Conservation (phyloP, 192 early-diverging fungal genomes). For the Oehlia diaphana region DNA sequence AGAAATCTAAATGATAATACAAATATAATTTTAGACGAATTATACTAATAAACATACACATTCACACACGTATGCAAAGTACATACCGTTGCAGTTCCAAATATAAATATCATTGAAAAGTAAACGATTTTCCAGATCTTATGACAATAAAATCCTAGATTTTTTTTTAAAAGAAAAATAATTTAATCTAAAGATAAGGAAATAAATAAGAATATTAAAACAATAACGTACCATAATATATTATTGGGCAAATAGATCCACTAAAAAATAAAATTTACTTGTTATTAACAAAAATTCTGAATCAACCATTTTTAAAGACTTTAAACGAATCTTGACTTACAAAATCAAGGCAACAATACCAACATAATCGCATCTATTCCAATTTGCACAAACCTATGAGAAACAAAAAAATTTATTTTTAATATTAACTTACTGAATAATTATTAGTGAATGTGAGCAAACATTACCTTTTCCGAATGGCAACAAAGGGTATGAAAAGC, state of each 20-base stretch:
- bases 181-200: too few relatives aligned
- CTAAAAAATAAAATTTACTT: background rate
- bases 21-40: background rate
- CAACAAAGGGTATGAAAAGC: constrained; percentile 80
- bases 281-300: constrained; percentile 9
- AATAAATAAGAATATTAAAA: background rate
- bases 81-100: constrained; percentile 61
- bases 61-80: background rate
- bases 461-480: constrained; percentile 69
- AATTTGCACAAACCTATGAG: constrained; percentile 35
- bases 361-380: constrained; percentile 92
- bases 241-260: constrained; percentile 4
- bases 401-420: background rate
- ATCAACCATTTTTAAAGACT: constrained; percentile 38
- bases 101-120: constrained; percentile 52
- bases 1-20: background rate
- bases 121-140: constrained; percentile 47
- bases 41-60: too few relatives aligned
- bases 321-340: constrained; percentile 35
- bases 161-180: background rate
- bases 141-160: constrained; percentile 47
- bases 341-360: constrained; percentile 84
- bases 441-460: too few relatives aligned
- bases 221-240: constrained; percentile 11
- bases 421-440: background rate